Base-by-base conservation (phyloP, 1,284 basidiomycete species). In the Lentinula novae-zelandiae region DNA sequence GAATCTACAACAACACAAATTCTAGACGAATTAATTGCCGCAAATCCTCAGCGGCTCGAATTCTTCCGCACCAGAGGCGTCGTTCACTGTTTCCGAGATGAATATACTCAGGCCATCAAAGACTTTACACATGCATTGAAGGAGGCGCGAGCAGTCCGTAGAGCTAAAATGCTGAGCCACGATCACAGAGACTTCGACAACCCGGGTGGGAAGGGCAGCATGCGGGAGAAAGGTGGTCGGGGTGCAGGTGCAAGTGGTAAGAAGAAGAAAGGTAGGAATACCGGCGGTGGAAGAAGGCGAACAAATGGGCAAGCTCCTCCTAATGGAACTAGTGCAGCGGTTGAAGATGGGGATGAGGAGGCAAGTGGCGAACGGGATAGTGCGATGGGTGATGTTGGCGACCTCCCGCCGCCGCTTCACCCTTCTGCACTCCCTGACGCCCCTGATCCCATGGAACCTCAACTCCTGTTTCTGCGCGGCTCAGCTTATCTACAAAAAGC, bases 41-140 rank as follows among this genome's bases (percentile, higher is more conserved):
- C 76, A 8, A 75, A 87, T 64, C 92, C 92, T 0, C 84, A 92
- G 60, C 81, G 83, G 20, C 81, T 93, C 27, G 90, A 93, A 72
- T 92, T 88, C 70, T 89, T 84, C 69, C 85, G 91, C 49, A 93
- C 91, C 0, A 84, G 90, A 34, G 92, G 90, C 10, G 89, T 93
- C 62, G 90, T 93, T 5, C 89, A 89, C 65, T 89, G 86, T 68
- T 93, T 93, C 77, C 84, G 90, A 57, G 91, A 93, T 64, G 90
- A 93, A 70, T 93, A 86, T 67, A 63, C 76, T 1, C 75, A 82
- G 38, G 92, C 91, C 0, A 82, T 81, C 20, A 87, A 84, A 68
- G 90, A 93, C 69, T 93, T 92, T 63, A 92, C 91, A 0, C 73
- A 85, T 65, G 89, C 87, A 1, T 78, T 93, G 62, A 87, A 84